A percentile compares a stretch with the other conserved stretches of the same genome.
phyloP scores from a whole-genome alignment of 495 filamentous ascomycete species.

The Penicillium canariense region DNA sequence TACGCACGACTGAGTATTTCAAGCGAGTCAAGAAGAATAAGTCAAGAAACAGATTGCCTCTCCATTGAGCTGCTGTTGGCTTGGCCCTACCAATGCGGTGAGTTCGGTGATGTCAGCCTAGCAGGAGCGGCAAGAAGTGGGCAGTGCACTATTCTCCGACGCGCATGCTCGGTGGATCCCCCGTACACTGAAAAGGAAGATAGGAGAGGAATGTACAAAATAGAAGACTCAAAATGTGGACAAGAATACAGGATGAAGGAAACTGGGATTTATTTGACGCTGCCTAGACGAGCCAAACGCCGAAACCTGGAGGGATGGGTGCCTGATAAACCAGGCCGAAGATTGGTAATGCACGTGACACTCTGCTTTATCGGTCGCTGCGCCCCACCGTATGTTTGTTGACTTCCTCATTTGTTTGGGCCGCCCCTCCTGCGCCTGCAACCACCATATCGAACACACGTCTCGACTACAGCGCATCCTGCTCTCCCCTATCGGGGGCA shows the following conservation, averaged over 20 bases:
- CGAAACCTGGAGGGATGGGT: too few relatives aligned
- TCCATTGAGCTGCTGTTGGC: constrained; percentile 9
- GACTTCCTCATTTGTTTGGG: constrained; percentile 33
- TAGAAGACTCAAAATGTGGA: not conserved
- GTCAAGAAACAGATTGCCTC: not conserved
- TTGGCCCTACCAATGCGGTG: constrained; percentile 20
- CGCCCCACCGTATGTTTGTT: constrained; percentile 37
- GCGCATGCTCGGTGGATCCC: not conserved
- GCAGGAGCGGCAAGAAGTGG: constrained; percentile 20
- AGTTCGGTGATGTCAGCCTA: constrained; percentile 28
- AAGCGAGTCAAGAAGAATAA: not conserved
- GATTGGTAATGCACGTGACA: constrained; percentile 15
- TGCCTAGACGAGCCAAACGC: too few relatives aligned
- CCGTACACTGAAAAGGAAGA: not conserved
- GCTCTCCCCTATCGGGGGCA: constrained; percentile 29
- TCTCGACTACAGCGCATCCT: constrained; percentile 5
- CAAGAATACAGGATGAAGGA: not conserved
- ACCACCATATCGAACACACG: constrained; percentile 9
- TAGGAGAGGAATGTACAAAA: not conserved
- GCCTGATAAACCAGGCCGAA: constrained; percentile 8
- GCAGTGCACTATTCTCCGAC: constrained; percentile 18
- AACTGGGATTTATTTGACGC: not conserved
- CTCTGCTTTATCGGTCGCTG: constrained; percentile 15
- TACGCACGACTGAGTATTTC: not conserved
- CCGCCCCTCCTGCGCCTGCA: constrained; percentile 19